Percentiles rank a stretch among this genome's conserved stretches.
Evolutionary conservation across 306 rosid genomes (phyloP).

Genomic region (Dalbergia cochinchinensis): DNA sequence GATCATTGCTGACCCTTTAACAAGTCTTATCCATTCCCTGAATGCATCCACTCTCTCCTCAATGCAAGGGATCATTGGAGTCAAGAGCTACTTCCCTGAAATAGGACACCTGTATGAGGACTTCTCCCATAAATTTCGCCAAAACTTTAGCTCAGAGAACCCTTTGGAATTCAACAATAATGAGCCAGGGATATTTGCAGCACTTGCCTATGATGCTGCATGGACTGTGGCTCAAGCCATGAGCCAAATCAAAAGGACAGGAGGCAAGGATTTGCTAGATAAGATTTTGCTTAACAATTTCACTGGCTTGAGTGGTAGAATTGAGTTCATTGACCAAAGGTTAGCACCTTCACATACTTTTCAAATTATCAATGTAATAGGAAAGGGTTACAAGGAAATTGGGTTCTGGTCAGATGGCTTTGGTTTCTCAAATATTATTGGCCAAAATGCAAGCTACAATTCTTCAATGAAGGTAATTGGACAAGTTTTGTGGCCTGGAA

Average conservation of each 20-base stretch:
- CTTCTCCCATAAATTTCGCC: conserved; percentile 42
- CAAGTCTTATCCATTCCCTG: conserved; percentile 61
- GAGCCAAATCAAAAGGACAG: conserved; percentile 28
- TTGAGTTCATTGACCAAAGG: conserved; percentile 40
- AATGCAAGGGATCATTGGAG: conserved; percentile 63
- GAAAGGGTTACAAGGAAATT: conserved; percentile 52
- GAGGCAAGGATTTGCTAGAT: conserved; percentile 35
- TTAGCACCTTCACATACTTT: conserved; percentile 35
- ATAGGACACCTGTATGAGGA: conserved; percentile 1
- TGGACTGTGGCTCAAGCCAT: conserved; percentile 50
- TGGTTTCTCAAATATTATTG: conserved; percentile 43
- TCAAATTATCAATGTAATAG: conserved; percentile 59
- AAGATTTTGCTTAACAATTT: conserved; percentile 45
- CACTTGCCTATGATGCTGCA: conserved; percentile 63
- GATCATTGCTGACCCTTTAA: conserved; percentile 61
- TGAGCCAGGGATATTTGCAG: conserved; percentile 60
- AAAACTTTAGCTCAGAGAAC: conserved; percentile 46
- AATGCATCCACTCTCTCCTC: conserved; percentile 52
- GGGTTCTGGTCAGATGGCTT: conserved; percentile 61
- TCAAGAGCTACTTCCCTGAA: conserved; percentile 51
- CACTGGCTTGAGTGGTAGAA: conserved; percentile 48
- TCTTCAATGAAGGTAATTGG: conserved; percentile 50
- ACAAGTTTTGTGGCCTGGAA: conserved; percentile 59
- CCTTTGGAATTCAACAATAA: conserved; percentile 44
- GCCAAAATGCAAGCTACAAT: not conserved